phyloP scores from a whole-genome alignment of 75 land plant species.

The Cunninghamia lanceolata region DNA sequence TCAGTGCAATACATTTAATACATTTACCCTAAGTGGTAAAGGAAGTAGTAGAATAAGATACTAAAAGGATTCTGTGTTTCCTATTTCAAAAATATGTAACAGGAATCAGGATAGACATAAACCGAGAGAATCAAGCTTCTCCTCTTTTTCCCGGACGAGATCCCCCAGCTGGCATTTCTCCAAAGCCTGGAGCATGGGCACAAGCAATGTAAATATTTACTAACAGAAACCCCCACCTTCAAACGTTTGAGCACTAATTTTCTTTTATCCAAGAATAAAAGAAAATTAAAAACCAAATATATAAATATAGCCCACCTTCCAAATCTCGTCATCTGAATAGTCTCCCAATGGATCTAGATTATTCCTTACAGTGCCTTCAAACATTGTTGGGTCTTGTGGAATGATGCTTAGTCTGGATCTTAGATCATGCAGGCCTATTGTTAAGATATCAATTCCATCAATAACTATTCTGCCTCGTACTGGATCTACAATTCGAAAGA shows the following conservation, averaged over 20 bases:
- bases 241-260: neutral
- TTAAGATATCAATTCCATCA: constrained; percentile 52
- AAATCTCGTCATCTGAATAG: constrained; percentile 63
- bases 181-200: constrained; percentile 41
- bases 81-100: neutral
- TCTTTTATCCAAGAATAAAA: neutral
- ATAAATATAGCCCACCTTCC: constrained; percentile 41
- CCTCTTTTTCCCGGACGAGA: constrained; percentile 56
- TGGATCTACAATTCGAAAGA: constrained; percentile 76
- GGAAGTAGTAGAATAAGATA: neutral
- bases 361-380: constrained; percentile 63
- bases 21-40: neutral
- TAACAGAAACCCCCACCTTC: neutral
- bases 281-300: neutral
- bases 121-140: constrained; percentile 72
- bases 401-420: constrained; percentile 75
- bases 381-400: constrained; percentile 93
- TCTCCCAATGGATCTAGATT: constrained; percentile 76
- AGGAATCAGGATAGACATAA: neutral
- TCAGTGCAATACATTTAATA: neutral
- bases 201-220: neutral
- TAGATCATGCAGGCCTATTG: constrained; percentile 66
- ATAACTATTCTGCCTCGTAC: constrained; percentile 42
- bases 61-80: no score
- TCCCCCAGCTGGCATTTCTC: constrained; percentile 81